phyloP scores from a whole-genome alignment of 2,329 filamentous ascomycete genomes.

The Aspergillus phoenicis region DNA sequence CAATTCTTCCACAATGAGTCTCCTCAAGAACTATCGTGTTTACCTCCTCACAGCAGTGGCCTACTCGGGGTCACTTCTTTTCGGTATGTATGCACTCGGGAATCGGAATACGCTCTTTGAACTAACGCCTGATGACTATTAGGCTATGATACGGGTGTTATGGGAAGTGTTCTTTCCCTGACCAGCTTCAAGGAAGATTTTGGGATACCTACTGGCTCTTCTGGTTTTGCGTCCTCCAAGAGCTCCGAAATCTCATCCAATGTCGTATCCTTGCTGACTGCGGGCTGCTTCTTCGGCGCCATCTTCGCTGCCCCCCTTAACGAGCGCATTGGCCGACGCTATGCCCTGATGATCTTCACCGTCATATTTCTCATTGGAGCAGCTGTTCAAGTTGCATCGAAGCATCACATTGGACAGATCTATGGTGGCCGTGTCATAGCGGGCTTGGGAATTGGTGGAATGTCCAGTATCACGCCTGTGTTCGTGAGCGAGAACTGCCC shows the following conservation, averaged over 20 bases:
- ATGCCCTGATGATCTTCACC: slow-evolving; percentile 39
- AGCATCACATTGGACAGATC: slow-evolving; percentile 36
- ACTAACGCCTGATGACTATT: background rate
- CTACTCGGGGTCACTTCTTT: slow-evolving; percentile 49
- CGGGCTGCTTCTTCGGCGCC: slow-evolving; percentile 44
- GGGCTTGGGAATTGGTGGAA: slow-evolving; percentile 41
- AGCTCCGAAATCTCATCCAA: slow-evolving; percentile 44
- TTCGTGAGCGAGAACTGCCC: slow-evolving; percentile 42
- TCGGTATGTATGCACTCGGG: slow-evolving; percentile 34
- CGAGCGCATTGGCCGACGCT: slow-evolving; percentile 39
- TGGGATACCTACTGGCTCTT: slow-evolving; percentile 36
- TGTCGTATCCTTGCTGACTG: slow-evolving; percentile 42
- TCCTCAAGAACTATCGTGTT: slow-evolving; percentile 49
- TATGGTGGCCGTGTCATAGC: slow-evolving; percentile 43
- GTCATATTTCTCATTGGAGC: slow-evolving; percentile 40
- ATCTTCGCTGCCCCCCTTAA: slow-evolving; percentile 40
- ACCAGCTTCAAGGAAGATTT: slow-evolving; percentile 46
- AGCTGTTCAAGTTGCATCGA: slow-evolving; percentile 36
- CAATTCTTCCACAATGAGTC: slow-evolving; percentile 22
- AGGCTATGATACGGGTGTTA: slow-evolving; percentile 49
- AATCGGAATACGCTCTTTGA: background rate
- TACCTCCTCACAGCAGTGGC: slow-evolving; percentile 49
- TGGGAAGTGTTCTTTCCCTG: slow-evolving; percentile 45
- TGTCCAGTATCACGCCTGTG: slow-evolving; percentile 43
- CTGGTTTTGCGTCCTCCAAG: slow-evolving; percentile 35